phyloP scores from a whole-genome alignment of 768 basidiomycete species.

The Suillus subalutaceus region DNA sequence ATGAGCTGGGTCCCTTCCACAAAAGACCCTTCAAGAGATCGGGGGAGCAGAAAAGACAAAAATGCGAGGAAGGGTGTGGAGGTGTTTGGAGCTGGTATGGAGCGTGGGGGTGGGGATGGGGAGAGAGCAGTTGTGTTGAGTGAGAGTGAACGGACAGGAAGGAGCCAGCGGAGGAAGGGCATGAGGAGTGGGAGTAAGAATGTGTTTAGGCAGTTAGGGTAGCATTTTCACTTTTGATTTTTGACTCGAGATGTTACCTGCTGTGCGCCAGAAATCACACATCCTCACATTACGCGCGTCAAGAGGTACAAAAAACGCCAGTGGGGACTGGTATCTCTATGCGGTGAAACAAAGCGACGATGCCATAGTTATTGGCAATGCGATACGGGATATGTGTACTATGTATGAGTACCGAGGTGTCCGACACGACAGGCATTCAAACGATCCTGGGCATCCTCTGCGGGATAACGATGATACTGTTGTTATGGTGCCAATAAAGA shows the following conservation, averaged over 20 bases:
- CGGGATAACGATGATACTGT: not conserved
- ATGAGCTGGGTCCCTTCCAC: constrained; percentile 74
- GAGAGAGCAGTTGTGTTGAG: constrained; percentile 49
- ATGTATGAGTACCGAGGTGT: not conserved
- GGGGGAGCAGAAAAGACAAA: constrained; percentile 25
- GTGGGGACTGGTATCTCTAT: not conserved
- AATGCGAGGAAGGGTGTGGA: constrained; percentile 63
- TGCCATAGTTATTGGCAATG: constrained; percentile 6
- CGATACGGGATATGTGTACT: constrained; percentile 7
- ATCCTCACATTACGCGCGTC: not conserved
- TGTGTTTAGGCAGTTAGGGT: constrained; percentile 52
- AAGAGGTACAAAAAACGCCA: not conserved
- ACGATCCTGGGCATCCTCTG: not conserved
- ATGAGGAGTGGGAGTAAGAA: constrained; percentile 92
- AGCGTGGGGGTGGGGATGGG: constrained; percentile 67
- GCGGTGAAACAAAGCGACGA: not conserved
- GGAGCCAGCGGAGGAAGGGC: constrained; percentile 76
- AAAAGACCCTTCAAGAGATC: constrained; percentile 29
- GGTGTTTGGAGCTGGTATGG: constrained; percentile 86
- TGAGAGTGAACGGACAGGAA: constrained; percentile 75
- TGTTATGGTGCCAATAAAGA: not conserved
- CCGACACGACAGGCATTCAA: not conserved
- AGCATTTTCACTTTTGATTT: not conserved
- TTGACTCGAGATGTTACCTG: not conserved
- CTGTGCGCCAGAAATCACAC: not conserved